phyloP scores from a whole-genome alignment of 495 filamentous ascomycete genomes.

The Delitschia confertaspora region DNA sequence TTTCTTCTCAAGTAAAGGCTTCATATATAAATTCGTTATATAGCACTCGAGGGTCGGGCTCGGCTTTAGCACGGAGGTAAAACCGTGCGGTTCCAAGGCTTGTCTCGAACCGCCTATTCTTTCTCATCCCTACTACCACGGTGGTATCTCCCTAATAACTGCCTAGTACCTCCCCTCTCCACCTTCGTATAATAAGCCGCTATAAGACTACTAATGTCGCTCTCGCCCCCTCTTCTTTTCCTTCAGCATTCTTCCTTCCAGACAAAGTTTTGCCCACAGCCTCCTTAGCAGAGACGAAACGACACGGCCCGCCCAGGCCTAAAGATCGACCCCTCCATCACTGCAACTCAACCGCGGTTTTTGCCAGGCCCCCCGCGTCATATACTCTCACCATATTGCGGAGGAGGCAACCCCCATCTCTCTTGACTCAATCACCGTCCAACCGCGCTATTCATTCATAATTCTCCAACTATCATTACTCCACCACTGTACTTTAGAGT shows the following conservation, averaged over 20 bases:
- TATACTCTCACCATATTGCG: no score
- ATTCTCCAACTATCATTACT: no score
- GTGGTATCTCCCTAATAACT: background rate
- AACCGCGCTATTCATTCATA: no score
- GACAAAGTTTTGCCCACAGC: no score
- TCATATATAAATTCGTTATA: no score
- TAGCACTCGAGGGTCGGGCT: background rate
- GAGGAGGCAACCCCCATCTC: no score
- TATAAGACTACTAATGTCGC: conserved; percentile 6
- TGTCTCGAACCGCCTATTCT: background rate
- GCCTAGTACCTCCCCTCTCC: background rate
- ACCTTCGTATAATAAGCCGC: no score
- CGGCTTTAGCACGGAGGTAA: conserved; percentile 6
- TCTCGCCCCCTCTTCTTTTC: background rate
- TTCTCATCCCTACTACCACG: background rate
- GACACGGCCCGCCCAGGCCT: no score
- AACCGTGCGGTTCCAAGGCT: background rate
- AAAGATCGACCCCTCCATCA: background rate
- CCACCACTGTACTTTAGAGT: no score
- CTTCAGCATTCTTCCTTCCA: background rate
- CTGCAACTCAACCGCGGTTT: conserved; percentile 1
- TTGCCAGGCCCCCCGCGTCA: conserved; percentile 1
- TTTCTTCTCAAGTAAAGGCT: no score
- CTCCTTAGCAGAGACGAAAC: no score
- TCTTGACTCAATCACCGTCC: no score